phyloP scores from a whole-genome alignment of 2,329 filamentous ascomycete species.

The Madurella mycetomatis region DNA sequence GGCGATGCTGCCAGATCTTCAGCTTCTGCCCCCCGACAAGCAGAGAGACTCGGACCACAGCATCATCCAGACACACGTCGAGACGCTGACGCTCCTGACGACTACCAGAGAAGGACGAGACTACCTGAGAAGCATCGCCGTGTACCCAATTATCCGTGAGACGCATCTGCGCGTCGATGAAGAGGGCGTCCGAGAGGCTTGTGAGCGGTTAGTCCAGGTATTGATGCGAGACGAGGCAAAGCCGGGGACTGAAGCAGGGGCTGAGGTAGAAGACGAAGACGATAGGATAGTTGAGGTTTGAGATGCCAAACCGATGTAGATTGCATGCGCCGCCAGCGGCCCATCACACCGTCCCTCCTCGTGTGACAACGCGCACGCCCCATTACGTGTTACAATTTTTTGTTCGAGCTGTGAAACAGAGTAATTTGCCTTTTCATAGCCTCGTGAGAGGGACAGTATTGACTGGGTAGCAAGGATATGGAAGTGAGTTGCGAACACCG shows the following conservation, averaged over 20 bases:
- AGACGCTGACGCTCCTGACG: conserved; percentile 79
- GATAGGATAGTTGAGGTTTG: conserved; percentile 53
- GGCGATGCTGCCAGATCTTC: conserved; percentile 83
- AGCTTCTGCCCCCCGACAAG: conserved; percentile 87
- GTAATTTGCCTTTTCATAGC: too few relatives aligned
- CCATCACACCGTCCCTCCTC: background rate
- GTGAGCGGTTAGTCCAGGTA: conserved; percentile 85
- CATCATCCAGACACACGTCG: conserved; percentile 82
- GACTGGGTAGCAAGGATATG: too few relatives aligned
- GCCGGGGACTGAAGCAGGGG: conserved; percentile 41
- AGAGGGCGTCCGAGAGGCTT: conserved; percentile 76
- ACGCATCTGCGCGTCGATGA: conserved; percentile 74
- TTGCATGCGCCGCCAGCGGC: background rate
- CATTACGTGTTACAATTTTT: too few relatives aligned
- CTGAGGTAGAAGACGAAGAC: conserved; percentile 49
- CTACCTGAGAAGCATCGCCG: conserved; percentile 67
- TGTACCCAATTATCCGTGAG: conserved; percentile 87
- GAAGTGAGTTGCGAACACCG: too few relatives aligned
- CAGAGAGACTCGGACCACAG: conserved; percentile 69
- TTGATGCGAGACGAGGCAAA: conserved; percentile 67
- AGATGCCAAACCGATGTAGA: conserved; percentile 2
- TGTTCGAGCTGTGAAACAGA: too few relatives aligned
- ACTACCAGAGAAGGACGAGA: conserved; percentile 73
- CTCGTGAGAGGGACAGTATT: too few relatives aligned
- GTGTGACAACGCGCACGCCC: background rate